Percentiles rank a stretch among this genome's conserved stretches.
Conservation (phyloP, 371 early-diverging fungal genomes). For the Zychaea mexicana region DNA sequence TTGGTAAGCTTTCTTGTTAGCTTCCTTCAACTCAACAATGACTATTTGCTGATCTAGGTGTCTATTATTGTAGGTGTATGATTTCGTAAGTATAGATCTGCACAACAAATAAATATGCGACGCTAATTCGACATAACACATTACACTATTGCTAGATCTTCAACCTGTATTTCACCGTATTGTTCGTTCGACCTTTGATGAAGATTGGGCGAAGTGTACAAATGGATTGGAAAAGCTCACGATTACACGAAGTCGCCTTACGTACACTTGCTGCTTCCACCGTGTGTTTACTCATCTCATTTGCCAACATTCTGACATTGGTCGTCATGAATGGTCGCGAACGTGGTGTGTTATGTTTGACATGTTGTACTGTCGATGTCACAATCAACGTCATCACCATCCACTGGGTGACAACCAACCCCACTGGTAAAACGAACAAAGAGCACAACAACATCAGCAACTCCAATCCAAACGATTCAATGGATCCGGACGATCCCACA, state of each 20-base stretch:
- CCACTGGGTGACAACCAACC: constrained; percentile 43
- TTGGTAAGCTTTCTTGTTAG: constrained; percentile 36
- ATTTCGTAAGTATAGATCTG: constrained; percentile 35
- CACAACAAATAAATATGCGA: background rate
- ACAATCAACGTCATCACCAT: constrained; percentile 57
- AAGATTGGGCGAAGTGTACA: constrained; percentile 26
- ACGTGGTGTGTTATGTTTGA: constrained; percentile 56
- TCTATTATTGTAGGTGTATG: constrained; percentile 32
- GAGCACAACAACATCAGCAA: constrained; percentile 2
- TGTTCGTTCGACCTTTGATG: constrained; percentile 49
- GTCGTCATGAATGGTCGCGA: constrained; percentile 45
- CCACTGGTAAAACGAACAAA: constrained; percentile 13
- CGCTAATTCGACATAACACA: too few relatives aligned
- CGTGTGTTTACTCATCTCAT: constrained; percentile 47
- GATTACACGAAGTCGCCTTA: constrained; percentile 48
- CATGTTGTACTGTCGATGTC: constrained; percentile 58
- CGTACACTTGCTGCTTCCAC: constrained; percentile 53
- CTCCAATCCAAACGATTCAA: background rate
- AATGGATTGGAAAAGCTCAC: constrained; percentile 40
- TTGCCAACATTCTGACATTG: constrained; percentile 50
- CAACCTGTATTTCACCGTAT: constrained; percentile 49
- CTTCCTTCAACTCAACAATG: too few relatives aligned
- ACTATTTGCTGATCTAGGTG: background rate
- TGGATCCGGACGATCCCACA: background rate
- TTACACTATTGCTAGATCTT: constrained; percentile 28